phyloP scores from a whole-genome alignment of 139 green algal species.

The Marvania coccoides region DNA sequence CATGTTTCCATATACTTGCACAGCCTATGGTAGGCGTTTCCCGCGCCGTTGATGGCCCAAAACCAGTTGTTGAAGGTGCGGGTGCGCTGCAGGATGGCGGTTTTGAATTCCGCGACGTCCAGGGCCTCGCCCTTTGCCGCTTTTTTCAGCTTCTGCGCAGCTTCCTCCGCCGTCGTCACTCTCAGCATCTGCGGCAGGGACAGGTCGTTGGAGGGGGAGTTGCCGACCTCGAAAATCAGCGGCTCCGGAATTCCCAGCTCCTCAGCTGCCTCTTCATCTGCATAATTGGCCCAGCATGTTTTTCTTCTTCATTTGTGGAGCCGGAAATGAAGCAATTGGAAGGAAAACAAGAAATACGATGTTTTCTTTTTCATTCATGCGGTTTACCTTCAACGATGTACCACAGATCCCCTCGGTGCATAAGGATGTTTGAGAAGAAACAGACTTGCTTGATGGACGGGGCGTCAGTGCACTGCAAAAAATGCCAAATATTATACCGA shows the following conservation, averaged over 20 bases:
- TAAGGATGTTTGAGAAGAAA: background rate
- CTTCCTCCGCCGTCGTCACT: background rate
- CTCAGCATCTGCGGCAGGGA: background rate
- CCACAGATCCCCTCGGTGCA: background rate
- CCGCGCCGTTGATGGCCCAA: conserved; percentile 1
- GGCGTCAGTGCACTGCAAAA: conserved; percentile 4
- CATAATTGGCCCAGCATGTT: no score
- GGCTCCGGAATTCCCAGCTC: background rate
- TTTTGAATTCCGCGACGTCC: background rate
- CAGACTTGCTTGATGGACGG: background rate
- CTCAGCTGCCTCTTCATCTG: background rate
- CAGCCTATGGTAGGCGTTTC: conserved; percentile 3
- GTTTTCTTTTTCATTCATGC: no score
- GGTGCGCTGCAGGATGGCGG: background rate
- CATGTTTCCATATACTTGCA: background rate
- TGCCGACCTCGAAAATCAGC: background rate
- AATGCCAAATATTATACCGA: no score
- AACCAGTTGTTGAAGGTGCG: conserved; percentile 9
- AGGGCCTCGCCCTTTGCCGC: background rate
- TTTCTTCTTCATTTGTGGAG: no score
- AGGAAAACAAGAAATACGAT: no score
- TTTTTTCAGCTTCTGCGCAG: background rate
- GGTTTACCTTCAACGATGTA: background rate
- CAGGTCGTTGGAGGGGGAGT: background rate
- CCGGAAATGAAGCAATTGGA: no score